Evolutionary conservation across 805 yeast genomes (phyloP).

Genomic region (Lipomyces yamanashiensis): DNA sequence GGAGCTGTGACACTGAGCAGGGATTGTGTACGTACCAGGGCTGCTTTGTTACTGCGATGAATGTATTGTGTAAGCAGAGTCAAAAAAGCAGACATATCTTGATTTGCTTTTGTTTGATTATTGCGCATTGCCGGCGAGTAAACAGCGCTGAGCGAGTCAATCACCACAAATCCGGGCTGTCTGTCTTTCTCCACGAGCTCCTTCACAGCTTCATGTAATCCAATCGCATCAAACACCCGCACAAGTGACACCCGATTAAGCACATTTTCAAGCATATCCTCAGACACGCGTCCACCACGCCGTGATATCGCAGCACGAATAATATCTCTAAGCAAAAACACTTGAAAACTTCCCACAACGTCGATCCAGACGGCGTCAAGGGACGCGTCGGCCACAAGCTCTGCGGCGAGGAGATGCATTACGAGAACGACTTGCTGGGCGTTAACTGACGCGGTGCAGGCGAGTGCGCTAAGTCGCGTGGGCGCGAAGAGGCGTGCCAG

Average conservation of each 20-base stretch:
- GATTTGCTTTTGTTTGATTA: slow-evolving; percentile 22
- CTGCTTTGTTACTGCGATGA: neutral
- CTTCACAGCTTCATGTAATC: slow-evolving; percentile 11
- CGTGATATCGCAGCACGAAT: neutral
- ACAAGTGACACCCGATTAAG: slow-evolving; percentile 16
- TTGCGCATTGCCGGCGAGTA: slow-evolving; percentile 24
- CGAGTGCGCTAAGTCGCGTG: slow-evolving; percentile 14
- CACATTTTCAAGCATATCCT: neutral
- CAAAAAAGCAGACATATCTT: slow-evolving; percentile 5
- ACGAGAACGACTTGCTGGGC: slow-evolving; percentile 13
- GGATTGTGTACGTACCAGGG: slow-evolving; percentile 8
- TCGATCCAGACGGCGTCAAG: slow-evolving; percentile 28
- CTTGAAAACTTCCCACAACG: slow-evolving; percentile 26
- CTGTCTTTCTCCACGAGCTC: slow-evolving; percentile 7
- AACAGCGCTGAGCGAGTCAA: slow-evolving; percentile 17
- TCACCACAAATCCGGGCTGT: neutral
- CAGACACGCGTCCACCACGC: neutral
- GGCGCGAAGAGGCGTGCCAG: slow-evolving; percentile 16
- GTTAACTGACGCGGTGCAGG: slow-evolving; percentile 13
- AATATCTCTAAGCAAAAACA: slow-evolving; percentile 19
- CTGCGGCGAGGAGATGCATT: slow-evolving; percentile 28
- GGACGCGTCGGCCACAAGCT: slow-evolving; percentile 3
- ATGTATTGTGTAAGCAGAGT: neutral
- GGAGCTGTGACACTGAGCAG: neutral
- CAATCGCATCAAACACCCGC: slow-evolving; percentile 30